phyloP scores from a whole-genome alignment of 73 alveolate genomes.

The Blepharisma stoltei region DNA sequence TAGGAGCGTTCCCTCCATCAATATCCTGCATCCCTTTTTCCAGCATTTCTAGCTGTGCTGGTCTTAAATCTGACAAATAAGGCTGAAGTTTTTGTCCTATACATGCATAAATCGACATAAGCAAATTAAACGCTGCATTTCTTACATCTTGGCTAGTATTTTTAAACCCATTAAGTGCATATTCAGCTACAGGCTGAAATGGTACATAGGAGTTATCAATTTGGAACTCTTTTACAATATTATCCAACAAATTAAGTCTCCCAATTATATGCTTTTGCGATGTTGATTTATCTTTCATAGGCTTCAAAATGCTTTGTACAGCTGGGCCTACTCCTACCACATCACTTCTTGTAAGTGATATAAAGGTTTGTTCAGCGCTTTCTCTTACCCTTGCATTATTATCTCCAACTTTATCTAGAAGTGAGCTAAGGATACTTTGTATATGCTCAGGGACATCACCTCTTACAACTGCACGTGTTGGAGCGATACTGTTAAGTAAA shows the following conservation, averaged over 20 bases:
- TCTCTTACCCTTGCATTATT: slow-evolving; percentile 85
- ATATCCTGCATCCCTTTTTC: neutral
- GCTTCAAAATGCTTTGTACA: slow-evolving; percentile 70
- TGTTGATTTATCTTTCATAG: slow-evolving; percentile 45
- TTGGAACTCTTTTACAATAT: slow-evolving; percentile 70
- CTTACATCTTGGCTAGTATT: slow-evolving; percentile 84
- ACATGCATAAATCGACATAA: slow-evolving; percentile 74
- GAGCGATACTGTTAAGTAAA: slow-evolving; percentile 50
- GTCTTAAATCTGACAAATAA: slow-evolving; percentile 73
- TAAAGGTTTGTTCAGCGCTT: slow-evolving; percentile 79
- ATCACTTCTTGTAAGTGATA: slow-evolving; percentile 74
- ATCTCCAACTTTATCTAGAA: slow-evolving; percentile 90
- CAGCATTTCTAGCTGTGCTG: slow-evolving; percentile 68
- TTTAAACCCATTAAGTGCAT: slow-evolving; percentile 77
- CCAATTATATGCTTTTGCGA: slow-evolving; percentile 86
- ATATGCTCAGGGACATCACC: slow-evolving; percentile 51
- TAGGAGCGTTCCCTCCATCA: neutral
- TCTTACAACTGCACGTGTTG: slow-evolving; percentile 55
- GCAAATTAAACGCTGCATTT: slow-evolving; percentile 75
- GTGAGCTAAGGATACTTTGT: slow-evolving; percentile 60
- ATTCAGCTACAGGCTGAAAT: slow-evolving; percentile 71
- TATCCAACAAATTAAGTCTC: slow-evolving; percentile 69
- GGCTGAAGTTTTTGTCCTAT: slow-evolving; percentile 81
- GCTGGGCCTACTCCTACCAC: slow-evolving; percentile 73
- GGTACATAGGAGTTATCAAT: slow-evolving; percentile 78